phyloP scores from a whole-genome alignment of 1,139 yeast genomes.

The Taiozyma sp. region DNA sequence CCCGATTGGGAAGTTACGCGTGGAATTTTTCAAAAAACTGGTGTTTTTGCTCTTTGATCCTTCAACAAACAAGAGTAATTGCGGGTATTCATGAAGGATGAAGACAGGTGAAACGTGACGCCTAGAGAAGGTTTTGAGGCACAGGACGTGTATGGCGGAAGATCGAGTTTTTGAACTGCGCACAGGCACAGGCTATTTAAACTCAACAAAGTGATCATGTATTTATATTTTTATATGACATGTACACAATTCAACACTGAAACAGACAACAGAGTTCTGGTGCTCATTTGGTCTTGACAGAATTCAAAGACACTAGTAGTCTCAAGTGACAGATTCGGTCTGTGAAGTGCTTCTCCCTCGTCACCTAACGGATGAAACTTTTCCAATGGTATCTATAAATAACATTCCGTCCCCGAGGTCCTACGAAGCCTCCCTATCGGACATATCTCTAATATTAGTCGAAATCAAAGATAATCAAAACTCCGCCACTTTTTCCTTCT shows the following conservation, averaged over 20 bases:
- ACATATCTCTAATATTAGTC: too few species aligned
- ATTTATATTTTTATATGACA: too few species aligned
- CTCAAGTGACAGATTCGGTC: not conserved
- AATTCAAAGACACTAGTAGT: too few species aligned
- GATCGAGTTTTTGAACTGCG: too few species aligned
- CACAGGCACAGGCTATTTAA: too few species aligned
- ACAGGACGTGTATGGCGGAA: not conserved
- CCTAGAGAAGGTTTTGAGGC: not conserved
- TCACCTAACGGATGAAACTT: not conserved
- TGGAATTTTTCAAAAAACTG: not conserved
- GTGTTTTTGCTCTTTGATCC: not conserved
- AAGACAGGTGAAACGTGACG: not conserved
- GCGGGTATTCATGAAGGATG: not conserved
- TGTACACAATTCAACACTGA: not conserved
- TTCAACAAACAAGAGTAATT: not conserved
- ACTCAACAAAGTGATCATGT: not conserved
- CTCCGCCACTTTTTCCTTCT: too few species aligned
- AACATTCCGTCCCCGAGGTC: not conserved
- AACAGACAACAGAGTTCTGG: not conserved
- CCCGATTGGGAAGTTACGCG: not conserved
- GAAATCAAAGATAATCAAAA: slow-evolving; percentile 3
- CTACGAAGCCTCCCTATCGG: not conserved
- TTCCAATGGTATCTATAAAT: not conserved
- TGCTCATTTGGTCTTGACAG: not conserved
- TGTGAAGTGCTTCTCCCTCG: too few species aligned